Percentiles rank a stretch among this genome's conserved stretches.
These are phyloP conservation scores for Chara braunii DNA, from an alignment of 139 green algal species.

Conservation along the genomic window DNA sequence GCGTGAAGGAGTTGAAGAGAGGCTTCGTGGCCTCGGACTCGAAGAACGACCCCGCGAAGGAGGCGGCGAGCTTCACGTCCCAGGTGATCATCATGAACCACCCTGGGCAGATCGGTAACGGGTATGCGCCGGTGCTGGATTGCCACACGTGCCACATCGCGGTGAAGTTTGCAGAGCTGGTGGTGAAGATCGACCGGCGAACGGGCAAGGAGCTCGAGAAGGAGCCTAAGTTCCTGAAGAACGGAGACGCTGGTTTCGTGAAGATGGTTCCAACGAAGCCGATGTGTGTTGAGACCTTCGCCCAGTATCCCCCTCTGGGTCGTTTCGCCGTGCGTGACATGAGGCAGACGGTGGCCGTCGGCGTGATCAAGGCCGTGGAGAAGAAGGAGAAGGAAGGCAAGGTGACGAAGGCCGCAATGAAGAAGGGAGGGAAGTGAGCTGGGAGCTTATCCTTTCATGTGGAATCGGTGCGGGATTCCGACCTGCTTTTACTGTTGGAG, in stretches of 20 bases:
- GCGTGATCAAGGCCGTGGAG: slow-evolving; percentile 59
- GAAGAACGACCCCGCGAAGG: slow-evolving; percentile 59
- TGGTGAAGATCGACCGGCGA: slow-evolving; percentile 56
- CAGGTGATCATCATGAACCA: slow-evolving; percentile 67
- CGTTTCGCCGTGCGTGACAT: slow-evolving; percentile 64
- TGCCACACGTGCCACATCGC: slow-evolving; percentile 66
- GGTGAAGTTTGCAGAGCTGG: slow-evolving; percentile 59
- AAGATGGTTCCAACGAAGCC: slow-evolving; percentile 61
- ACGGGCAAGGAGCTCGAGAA: slow-evolving; percentile 66
- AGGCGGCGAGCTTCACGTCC: slow-evolving; percentile 53
- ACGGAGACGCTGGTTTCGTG: slow-evolving; percentile 59
- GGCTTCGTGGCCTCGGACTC: slow-evolving; percentile 52
- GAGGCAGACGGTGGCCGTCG: slow-evolving; percentile 59
- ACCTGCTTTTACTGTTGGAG: too few relatives aligned
- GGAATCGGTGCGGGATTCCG: slow-evolving; percentile 1
- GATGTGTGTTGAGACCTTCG: slow-evolving; percentile 67
- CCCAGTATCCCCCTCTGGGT: slow-evolving; percentile 55
- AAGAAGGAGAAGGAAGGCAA: slow-evolving; percentile 55
- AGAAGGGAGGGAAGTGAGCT: slow-evolving; percentile 49
- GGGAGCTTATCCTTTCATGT: neutral
- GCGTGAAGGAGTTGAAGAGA: slow-evolving; percentile 38
- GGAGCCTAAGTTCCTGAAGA: slow-evolving; percentile 59
- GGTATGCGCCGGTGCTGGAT: slow-evolving; percentile 59
- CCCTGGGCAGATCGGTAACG: slow-evolving; percentile 53
- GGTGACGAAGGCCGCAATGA: slow-evolving; percentile 53